These are phyloP conservation scores for Aspergillus latus DNA, from an alignment of 2,329 filamentous ascomycete genomes.

Conservation along the genomic window DNA sequence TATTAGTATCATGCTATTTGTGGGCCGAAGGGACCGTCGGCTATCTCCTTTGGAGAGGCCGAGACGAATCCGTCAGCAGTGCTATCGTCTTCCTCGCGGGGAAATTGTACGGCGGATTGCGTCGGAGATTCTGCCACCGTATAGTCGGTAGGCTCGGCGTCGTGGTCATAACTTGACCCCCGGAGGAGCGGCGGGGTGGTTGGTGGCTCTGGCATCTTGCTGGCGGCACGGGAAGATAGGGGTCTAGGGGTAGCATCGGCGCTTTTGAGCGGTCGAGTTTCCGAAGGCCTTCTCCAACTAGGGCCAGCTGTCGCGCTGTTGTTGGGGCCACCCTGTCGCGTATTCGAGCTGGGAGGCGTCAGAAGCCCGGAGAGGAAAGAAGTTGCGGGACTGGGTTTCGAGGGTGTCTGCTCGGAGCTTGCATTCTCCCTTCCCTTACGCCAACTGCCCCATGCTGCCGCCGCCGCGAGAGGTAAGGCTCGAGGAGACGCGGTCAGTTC, in stretches of 20 bases:
- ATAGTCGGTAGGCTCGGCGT: slow-evolving; percentile 54
- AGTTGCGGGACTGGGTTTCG: slow-evolving; percentile 56
- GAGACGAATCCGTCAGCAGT: slow-evolving; percentile 44
- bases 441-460: slow-evolving; percentile 98
- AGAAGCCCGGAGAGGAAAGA: slow-evolving; percentile 75
- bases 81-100: slow-evolving; percentile 53
- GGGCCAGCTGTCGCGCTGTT: slow-evolving; percentile 32
- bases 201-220: slow-evolving; percentile 35
- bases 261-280: slow-evolving; percentile 36
- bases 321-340: slow-evolving; percentile 61
- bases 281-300: slow-evolving; percentile 32
- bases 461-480: slow-evolving; percentile 74
- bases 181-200: slow-evolving; percentile 58
- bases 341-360: slow-evolving; percentile 79
- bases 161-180: slow-evolving; percentile 58
- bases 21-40: slow-evolving; percentile 34
- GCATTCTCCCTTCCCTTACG: slow-evolving; percentile 66
- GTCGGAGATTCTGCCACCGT: slow-evolving; percentile 35
- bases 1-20: slow-evolving; percentile 27
- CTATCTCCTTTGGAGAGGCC: slow-evolving; percentile 33
- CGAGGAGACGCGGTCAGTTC: slow-evolving; percentile 76
- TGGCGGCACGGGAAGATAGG: slow-evolving; percentile 33
- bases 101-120: slow-evolving; percentile 13
- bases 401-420: slow-evolving; percentile 56
- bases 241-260: slow-evolving; percentile 31